These are phyloP conservation scores for Plantago elongata DNA, from an alignment of 257 asterid genomes.

Conservation along the genomic window DNA sequence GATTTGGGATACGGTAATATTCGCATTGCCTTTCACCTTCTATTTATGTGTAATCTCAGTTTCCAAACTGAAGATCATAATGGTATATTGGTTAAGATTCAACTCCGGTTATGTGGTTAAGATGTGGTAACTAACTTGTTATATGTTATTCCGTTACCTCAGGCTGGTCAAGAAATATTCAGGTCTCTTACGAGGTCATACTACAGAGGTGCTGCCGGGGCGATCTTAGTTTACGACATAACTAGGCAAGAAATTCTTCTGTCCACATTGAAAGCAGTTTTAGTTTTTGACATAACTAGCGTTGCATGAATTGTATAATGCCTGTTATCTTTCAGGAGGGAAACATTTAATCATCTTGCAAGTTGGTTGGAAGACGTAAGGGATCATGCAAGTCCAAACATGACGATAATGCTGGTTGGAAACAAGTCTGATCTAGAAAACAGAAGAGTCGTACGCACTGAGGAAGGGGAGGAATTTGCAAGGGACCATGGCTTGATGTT, in stretches of 20 bases:
- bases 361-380: slow-evolving; percentile 88
- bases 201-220: slow-evolving; percentile 89
- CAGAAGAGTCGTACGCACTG: slow-evolving; percentile 75
- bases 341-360: slow-evolving; percentile 69
- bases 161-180: slow-evolving; percentile 93
- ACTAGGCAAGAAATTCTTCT: slow-evolving; percentile 48
- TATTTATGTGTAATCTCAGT: too few species aligned
- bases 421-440: slow-evolving; percentile 66
- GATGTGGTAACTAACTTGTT: neutral
- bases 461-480: slow-evolving; percentile 84
- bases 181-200: slow-evolving; percentile 73
- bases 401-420: slow-evolving; percentile 76
- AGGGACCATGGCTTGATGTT: slow-evolving; percentile 68
- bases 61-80: too few species aligned
- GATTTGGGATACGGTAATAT: slow-evolving; percentile 76
- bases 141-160: slow-evolving; percentile 5
- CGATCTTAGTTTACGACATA: slow-evolving; percentile 80
- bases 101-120: neutral
- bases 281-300: too few species aligned
- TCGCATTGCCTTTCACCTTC: too few species aligned
- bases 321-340: slow-evolving; percentile 45
- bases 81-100: neutral
- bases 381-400: slow-evolving; percentile 64
- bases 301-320: too few species aligned
- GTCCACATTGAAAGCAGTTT: too few species aligned